Evolutionary conservation across 169 alveolate genomes (phyloP).

Genomic region (Plasmodium gonderi): DNA sequence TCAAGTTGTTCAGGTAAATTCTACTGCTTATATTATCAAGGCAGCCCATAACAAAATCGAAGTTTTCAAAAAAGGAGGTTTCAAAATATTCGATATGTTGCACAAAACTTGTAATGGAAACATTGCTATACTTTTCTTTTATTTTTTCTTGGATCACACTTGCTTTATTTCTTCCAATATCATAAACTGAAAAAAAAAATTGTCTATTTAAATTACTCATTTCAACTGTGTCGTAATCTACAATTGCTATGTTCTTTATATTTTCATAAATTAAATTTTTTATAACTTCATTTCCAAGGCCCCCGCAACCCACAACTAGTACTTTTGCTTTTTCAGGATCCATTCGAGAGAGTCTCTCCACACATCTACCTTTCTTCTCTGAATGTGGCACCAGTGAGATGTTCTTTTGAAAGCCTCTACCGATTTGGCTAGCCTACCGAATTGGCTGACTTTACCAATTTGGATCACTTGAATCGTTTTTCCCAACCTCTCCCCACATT

Average conservation of each 20-base stretch:
- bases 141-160: background rate
- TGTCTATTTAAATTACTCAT: constrained; percentile 79
- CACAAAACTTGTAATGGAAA: constrained; percentile 12
- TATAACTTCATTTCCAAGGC: constrained; percentile 80
- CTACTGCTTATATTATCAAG: constrained; percentile 48
- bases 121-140: constrained; percentile 16
- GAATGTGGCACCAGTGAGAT: background rate
- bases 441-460: background rate
- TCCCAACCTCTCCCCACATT: background rate
- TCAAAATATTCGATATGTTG: constrained; percentile 18
- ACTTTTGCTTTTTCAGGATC: constrained; percentile 9
- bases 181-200: constrained; percentile 67
- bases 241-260: constrained; percentile 64
- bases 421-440: background rate
- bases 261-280: constrained; percentile 69
- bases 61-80: constrained; percentile 21
- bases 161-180: constrained; percentile 18
- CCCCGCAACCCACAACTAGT: constrained; percentile 78
- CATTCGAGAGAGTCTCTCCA: background rate
- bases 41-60: constrained; percentile 56
- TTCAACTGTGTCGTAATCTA: constrained; percentile 78
- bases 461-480: background rate
- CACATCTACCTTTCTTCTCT: background rate
- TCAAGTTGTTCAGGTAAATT: constrained; percentile 10
- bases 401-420: background rate